phyloP scores from a whole-genome alignment of 768 basidiomycete species.

The Suillus alpinus region DNA sequence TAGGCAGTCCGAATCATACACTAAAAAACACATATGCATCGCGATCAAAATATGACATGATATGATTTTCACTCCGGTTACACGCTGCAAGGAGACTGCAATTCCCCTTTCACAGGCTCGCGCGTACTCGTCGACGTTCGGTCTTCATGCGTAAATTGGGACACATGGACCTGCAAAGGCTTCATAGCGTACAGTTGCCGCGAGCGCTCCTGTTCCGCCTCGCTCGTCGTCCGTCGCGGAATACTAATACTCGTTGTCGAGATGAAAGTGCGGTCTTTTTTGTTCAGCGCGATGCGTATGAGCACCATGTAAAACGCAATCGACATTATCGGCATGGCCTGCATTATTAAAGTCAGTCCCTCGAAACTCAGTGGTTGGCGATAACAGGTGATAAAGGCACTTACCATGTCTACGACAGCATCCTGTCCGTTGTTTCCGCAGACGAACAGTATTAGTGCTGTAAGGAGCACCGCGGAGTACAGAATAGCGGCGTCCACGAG shows the following conservation, averaged over 20 bases:
- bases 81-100: background rate
- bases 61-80: background rate
- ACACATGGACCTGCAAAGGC: background rate
- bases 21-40: no score
- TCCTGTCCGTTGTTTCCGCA: slow-evolving; percentile 4
- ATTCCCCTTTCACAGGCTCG: background rate
- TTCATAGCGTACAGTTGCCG: background rate
- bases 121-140: background rate
- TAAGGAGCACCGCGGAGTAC: slow-evolving; percentile 5
- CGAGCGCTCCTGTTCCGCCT: background rate
- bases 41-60: background rate
- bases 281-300: slow-evolving; percentile 2
- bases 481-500: slow-evolving; percentile 7
- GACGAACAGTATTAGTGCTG: slow-evolving; percentile 5
- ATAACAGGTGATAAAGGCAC: background rate
- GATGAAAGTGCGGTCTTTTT: background rate
- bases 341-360: no score
- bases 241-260: background rate
- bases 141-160: background rate
- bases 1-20: background rate
- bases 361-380: background rate
- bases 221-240: background rate
- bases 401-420: slow-evolving; percentile 14
- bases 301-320: slow-evolving; percentile 11
- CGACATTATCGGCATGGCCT: slow-evolving; percentile 8